Conservation (phyloP, 1,139 yeast genomes). For the Candida sanyaensis region DNA sequence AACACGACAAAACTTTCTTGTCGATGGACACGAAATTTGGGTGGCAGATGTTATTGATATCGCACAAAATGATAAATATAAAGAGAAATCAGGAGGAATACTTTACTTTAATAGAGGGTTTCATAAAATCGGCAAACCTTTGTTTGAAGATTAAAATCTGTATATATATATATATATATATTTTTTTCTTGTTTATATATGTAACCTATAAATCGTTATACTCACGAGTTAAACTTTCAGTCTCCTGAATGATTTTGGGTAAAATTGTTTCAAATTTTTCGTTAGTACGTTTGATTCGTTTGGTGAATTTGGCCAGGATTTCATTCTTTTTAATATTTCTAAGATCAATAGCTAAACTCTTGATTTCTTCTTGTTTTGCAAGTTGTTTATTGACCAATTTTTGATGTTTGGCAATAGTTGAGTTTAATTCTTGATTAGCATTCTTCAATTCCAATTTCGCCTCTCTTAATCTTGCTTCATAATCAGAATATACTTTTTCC, state of each 20-base stretch:
- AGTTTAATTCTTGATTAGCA: constrained; percentile 24
- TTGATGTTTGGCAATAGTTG: constrained; percentile 24
- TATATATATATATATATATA: too few species aligned
- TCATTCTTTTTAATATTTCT: constrained; percentile 30
- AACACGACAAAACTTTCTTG: constrained; percentile 51
- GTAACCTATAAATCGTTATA: constrained; percentile 11
- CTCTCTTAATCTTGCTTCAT: constrained; percentile 28
- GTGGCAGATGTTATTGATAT: constrained; percentile 67
- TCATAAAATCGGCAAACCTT: constrained; percentile 53
- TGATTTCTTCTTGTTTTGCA: constrained; percentile 27
- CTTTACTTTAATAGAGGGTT: constrained; percentile 65
- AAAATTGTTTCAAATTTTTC: constrained; percentile 42
- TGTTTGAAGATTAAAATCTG: constrained; percentile 17
- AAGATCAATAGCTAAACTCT: constrained; percentile 28
- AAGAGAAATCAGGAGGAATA: constrained; percentile 53
- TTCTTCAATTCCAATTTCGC: constrained; percentile 25
- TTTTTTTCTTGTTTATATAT: background rate
- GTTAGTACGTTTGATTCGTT: constrained; percentile 30
- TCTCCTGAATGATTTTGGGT: constrained; percentile 30
- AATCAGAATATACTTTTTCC: constrained; percentile 23
- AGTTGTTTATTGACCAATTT: constrained; percentile 29
- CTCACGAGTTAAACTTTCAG: constrained; percentile 16
- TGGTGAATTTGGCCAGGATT: constrained; percentile 27
- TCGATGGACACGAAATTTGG: constrained; percentile 90
- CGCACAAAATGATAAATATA: constrained; percentile 19